Percentiles rank a stretch among this genome's conserved stretches.
These are phyloP conservation scores for Penicillium sp. DNA, from an alignment of 2,329 filamentous ascomycete genomes.

Conservation along the genomic window DNA sequence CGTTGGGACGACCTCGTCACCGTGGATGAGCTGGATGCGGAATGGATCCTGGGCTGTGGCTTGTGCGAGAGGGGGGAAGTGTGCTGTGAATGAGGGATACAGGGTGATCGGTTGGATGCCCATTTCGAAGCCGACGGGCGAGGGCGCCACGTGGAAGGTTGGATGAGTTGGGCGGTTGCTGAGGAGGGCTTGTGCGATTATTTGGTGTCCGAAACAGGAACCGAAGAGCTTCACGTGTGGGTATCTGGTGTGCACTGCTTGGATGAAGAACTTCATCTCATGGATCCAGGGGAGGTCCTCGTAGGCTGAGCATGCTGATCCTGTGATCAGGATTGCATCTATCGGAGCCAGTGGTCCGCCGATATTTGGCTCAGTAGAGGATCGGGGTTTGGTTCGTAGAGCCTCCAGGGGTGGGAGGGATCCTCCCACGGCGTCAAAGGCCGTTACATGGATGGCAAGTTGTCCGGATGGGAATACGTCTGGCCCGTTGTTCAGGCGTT, in stretches of 20 bases:
- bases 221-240: slow-evolving; percentile 33
- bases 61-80: slow-evolving; percentile 11
- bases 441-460: slow-evolving; percentile 29
- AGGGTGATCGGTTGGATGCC: slow-evolving; percentile 31
- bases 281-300: slow-evolving; percentile 27
- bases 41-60: slow-evolving; percentile 11
- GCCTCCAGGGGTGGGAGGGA: slow-evolving; percentile 25
- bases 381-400: slow-evolving; percentile 18
- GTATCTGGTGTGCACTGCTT: slow-evolving; percentile 23
- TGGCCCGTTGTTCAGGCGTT: slow-evolving; percentile 22
- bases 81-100: slow-evolving; percentile 17
- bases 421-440: slow-evolving; percentile 35
- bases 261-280: slow-evolving; percentile 23
- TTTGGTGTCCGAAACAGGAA: slow-evolving; percentile 35
- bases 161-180: slow-evolving; percentile 2
- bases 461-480: slow-evolving; percentile 7
- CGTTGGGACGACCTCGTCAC: slow-evolving; percentile 29
- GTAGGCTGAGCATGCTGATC: slow-evolving; percentile 26
- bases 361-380: slow-evolving; percentile 6
- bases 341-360: slow-evolving; percentile 17
- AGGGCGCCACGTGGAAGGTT: slow-evolving; percentile 22
- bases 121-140: slow-evolving; percentile 27
- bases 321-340: slow-evolving; percentile 33
- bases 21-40: slow-evolving; percentile 35
- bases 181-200: slow-evolving; percentile 31